Base-by-base conservation (phyloP, 1,284 basidiomycete genomes). In the Taiwanofungus camphoratus region DNA sequence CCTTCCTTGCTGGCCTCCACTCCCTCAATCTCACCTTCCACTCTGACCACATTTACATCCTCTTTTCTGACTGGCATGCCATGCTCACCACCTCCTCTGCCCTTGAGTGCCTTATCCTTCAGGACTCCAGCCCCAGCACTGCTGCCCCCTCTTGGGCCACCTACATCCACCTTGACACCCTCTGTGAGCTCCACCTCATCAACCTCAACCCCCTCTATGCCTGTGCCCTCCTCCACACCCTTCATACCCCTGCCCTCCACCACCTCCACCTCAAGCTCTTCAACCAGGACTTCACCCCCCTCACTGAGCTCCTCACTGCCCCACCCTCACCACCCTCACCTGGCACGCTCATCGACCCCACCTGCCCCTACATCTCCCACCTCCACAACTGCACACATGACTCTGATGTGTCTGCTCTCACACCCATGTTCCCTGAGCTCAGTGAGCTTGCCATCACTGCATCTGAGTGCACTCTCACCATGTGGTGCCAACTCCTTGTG, bases 21-120 rank as follows among this genome's bases (percentile, higher is more conserved):
- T 61, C 68, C 34, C 65, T 82, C 39, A 74, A 81, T 57, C 67
- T 79, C 36, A 76, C 76, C 7, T 66, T 80, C n/a, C 78, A 82
- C 55, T 66, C 72, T 1, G 70, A 77, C 49, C 72, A 67, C 46
- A 73, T 78, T 30, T 73, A 77, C 21, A 75, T 76, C 7, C 65
- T 72, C 2, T 77, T 73, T 57, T 54, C 60, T 40, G 65, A 65
- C 36, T 82, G 77, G 75, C 67, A 69, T 45, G 59, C 55, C 24
- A 76, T 80, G 62, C 64, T 81, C 23, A 63, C 63, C 23, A 54
- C 56, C 11, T 74, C 72, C 44, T 72, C 76, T 9, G 54, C 64
- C 22, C 63, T 82, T 31, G 60, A 65, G 39, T 67, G 64, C 3
- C 65, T 82, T 22, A 65, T 64, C 23, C 59, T 82, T 16, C 73